Conservation (phyloP, 371 early-diverging fungal genomes). For the Rhizopus stolonifer region DNA sequence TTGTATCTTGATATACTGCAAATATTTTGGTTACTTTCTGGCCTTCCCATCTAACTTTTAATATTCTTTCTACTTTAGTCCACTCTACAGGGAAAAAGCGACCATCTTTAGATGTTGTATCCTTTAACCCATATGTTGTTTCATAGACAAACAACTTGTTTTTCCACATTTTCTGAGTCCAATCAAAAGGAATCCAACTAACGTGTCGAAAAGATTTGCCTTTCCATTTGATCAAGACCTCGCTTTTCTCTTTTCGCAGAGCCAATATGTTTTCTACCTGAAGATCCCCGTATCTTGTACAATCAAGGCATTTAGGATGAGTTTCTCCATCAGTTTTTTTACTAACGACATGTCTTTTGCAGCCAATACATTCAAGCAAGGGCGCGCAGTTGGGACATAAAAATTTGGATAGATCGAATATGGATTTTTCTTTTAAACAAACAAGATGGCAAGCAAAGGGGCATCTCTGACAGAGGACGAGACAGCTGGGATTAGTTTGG, state of each 20-base stretch:
- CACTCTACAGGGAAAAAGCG: conserved; percentile 29
- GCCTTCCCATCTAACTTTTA: conserved; percentile 40
- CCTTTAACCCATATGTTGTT: conserved; percentile 18
- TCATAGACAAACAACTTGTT: conserved; percentile 25
- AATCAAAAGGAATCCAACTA: conserved; percentile 54
- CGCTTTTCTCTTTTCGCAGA: conserved; percentile 2
- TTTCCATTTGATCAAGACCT: conserved; percentile 57
- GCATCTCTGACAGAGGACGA: conserved; percentile 46
- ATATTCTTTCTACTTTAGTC: conserved; percentile 46
- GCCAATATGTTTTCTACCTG: conserved; percentile 2
- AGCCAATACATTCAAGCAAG: too few relatives aligned
- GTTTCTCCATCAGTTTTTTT: too few relatives aligned
- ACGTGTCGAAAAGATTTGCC: conserved; percentile 51
- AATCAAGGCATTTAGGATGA: conserved; percentile 46
- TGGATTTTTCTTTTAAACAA: conserved; percentile 20
- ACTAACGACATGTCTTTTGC: too few relatives aligned
- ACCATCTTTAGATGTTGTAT: conserved; percentile 18
- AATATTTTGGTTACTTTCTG: conserved; percentile 31
- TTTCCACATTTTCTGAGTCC: conserved; percentile 32
- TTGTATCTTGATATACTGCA: conserved; percentile 48
- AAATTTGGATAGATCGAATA: background rate
- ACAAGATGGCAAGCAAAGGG: conserved; percentile 38
- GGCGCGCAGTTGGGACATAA: too few relatives aligned
- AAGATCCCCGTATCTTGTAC: conserved; percentile 21
- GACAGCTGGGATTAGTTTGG: conserved; percentile 1